Evolutionary conservation across 352 stramenopile genomes (phyloP).

Genomic region (Saprolegnia parasitica): DNA sequence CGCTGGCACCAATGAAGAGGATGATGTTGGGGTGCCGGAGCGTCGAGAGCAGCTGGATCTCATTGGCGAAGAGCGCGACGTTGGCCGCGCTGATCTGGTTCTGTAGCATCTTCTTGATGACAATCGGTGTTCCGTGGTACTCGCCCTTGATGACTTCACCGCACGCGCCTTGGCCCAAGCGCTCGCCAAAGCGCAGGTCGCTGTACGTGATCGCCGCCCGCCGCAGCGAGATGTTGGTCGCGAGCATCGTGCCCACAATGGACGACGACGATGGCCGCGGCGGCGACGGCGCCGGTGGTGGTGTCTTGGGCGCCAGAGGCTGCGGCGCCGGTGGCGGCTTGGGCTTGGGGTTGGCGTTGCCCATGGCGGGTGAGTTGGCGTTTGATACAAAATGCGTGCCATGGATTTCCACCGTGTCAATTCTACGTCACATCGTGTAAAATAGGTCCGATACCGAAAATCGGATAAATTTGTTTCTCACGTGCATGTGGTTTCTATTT

Average conservation of each 20-base stretch:
- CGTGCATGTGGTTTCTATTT: too few species aligned
- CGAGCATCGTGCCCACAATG: not conserved
- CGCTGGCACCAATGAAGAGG: slow-evolving; percentile 63
- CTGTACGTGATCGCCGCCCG: slow-evolving; percentile 43
- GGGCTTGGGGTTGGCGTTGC: not conserved
- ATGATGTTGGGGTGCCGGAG: slow-evolving; percentile 76
- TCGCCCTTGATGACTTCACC: slow-evolving; percentile 70
- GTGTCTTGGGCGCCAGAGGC: not conserved
- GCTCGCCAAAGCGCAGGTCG: slow-evolving; percentile 56
- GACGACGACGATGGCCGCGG: not conserved
- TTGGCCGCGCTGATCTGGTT: slow-evolving; percentile 47
- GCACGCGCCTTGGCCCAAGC: slow-evolving; percentile 62
- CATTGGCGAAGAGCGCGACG: slow-evolving; percentile 60
- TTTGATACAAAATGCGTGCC: too few species aligned
- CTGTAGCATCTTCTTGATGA: slow-evolving; percentile 64
- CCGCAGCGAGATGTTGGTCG: not conserved
- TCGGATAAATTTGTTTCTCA: too few species aligned
- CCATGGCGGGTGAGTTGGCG: too few species aligned
- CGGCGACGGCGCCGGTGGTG: too few species aligned
- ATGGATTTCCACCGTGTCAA: too few species aligned
- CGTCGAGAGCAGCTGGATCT: slow-evolving; percentile 66
- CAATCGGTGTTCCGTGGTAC: slow-evolving; percentile 59
- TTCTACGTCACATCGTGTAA: too few species aligned
- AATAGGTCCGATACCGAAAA: too few species aligned
- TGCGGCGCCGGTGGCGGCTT: not conserved